Evolutionary conservation across 139 green algal genomes (phyloP).

Genomic region (Tetraselmis chui): DNA sequence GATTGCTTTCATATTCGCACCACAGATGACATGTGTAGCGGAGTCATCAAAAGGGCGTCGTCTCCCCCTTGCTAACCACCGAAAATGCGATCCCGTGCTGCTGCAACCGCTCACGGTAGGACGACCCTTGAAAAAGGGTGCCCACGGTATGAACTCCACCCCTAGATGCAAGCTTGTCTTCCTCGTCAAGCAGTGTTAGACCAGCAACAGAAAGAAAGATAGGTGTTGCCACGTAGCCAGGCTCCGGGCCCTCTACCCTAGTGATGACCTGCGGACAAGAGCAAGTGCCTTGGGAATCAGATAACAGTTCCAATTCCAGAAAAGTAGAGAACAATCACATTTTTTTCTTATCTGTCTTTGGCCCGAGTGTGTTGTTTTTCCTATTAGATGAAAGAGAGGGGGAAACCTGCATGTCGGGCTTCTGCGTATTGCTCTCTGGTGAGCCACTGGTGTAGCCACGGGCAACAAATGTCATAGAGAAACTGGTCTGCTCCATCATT

Average conservation of each 20-base stretch:
- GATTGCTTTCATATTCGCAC: too few relatives aligned
- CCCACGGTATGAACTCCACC: not conserved
- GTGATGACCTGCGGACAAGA: slow-evolving; percentile 19
- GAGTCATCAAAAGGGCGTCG: too few relatives aligned
- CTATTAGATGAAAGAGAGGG: too few relatives aligned
- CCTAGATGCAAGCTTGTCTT: not conserved
- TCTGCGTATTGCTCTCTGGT: not conserved
- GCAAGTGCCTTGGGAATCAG: too few relatives aligned
- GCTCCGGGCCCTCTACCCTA: slow-evolving; percentile 39
- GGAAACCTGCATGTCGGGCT: not conserved
- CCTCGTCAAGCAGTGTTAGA: slow-evolving; percentile 1
- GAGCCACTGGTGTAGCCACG: slow-evolving; percentile 23
- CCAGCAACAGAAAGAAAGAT: not conserved
- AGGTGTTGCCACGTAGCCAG: slow-evolving; percentile 48
- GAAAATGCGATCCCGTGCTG: not conserved
- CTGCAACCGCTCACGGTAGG: not conserved
- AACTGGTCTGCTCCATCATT: slow-evolving; percentile 43
- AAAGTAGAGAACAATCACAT: too few relatives aligned
- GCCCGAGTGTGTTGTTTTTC: too few relatives aligned
- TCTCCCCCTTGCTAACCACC: not conserved
- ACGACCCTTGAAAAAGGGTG: not conserved
- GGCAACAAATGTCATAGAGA: slow-evolving; percentile 35
- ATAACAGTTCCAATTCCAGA: too few relatives aligned
- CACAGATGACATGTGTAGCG: too few relatives aligned
- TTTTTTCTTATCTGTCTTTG: too few relatives aligned